phyloP scores from a whole-genome alignment of 257 asterid species.

The Rhazya stricta region DNA sequence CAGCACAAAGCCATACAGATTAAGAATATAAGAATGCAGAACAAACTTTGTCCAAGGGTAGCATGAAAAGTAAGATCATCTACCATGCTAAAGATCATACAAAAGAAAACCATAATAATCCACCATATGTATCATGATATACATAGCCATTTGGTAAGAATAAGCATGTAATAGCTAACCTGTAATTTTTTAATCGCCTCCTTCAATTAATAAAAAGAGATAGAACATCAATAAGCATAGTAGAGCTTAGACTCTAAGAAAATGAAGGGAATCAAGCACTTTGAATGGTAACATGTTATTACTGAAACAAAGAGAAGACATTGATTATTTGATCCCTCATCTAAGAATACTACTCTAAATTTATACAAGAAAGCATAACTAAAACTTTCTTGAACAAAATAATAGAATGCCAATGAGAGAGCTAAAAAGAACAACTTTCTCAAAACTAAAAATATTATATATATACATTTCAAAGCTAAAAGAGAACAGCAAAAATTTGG shows the following conservation, averaged over 20 bases:
- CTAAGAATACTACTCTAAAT: not conserved
- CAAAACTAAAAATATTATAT: slow-evolving; percentile 67
- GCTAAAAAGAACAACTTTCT: slow-evolving; percentile 19
- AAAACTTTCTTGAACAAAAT: not conserved
- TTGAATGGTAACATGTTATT: not conserved
- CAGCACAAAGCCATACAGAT: not conserved
- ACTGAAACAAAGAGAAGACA: not conserved
- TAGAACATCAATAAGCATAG: not conserved
- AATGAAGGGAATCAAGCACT: not conserved
- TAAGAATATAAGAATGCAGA: not conserved
- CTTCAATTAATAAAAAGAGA: not conserved
- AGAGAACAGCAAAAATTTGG: slow-evolving; percentile 48
- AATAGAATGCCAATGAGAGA: not conserved
- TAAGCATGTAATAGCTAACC: not conserved
- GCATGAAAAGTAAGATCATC: not conserved
- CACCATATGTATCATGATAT: not conserved
- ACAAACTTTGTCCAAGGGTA: not conserved
- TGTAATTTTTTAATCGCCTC: not conserved
- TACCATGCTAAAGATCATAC: not conserved
- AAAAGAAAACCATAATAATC: not conserved
- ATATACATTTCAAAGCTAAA: not conserved
- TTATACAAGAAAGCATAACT: not conserved
- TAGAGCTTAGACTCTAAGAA: not conserved
- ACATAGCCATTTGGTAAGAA: not conserved
- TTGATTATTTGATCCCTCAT: not conserved